Evolutionary conservation across 2,329 filamentous ascomycete genomes (phyloP).

Genomic region (Leptodontidium sp.): DNA sequence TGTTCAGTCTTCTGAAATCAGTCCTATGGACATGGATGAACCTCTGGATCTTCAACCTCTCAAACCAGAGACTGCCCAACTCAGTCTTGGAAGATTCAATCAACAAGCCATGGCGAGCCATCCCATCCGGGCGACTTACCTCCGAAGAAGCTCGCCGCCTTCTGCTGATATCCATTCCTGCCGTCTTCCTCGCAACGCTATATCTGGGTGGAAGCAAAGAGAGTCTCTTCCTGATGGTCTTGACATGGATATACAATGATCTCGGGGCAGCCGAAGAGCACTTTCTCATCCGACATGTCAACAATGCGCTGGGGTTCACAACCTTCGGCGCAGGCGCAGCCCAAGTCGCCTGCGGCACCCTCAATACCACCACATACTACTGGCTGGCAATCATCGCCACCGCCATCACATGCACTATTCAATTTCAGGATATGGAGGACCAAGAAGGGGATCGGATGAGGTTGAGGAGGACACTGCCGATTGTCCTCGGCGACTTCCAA

Average conservation of each 20-base stretch:
- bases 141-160: slow-evolving; percentile 40
- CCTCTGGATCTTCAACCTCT: slow-evolving; percentile 45
- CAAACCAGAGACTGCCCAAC: slow-evolving; percentile 44
- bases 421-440: slow-evolving; percentile 47
- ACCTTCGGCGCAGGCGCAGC: slow-evolving; percentile 44
- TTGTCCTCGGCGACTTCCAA: slow-evolving; percentile 33
- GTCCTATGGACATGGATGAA: slow-evolving; percentile 41
- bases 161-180: slow-evolving; percentile 38
- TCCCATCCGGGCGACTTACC: slow-evolving; percentile 46
- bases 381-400: slow-evolving; percentile 24
- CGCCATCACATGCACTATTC: slow-evolving; percentile 38
- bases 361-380: slow-evolving; percentile 13
- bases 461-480: slow-evolving; percentile 41
- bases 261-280: slow-evolving; percentile 24
- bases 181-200: slow-evolving; percentile 36
- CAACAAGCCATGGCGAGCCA: slow-evolving; percentile 48
- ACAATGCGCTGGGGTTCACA: slow-evolving; percentile 29
- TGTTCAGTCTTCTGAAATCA: slow-evolving; percentile 17
- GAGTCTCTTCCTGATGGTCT: slow-evolving; percentile 21
- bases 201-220: slow-evolving; percentile 46
- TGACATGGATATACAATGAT: slow-evolving; percentile 34
- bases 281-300: slow-evolving; percentile 27
- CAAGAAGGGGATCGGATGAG: slow-evolving; percentile 40
- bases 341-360: slow-evolving; percentile 14
- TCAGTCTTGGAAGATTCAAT: slow-evolving; percentile 46